Evolutionary conservation across 2,329 filamentous ascomycete genomes (phyloP).

Genomic region (Rhynchosporium graminicola): DNA sequence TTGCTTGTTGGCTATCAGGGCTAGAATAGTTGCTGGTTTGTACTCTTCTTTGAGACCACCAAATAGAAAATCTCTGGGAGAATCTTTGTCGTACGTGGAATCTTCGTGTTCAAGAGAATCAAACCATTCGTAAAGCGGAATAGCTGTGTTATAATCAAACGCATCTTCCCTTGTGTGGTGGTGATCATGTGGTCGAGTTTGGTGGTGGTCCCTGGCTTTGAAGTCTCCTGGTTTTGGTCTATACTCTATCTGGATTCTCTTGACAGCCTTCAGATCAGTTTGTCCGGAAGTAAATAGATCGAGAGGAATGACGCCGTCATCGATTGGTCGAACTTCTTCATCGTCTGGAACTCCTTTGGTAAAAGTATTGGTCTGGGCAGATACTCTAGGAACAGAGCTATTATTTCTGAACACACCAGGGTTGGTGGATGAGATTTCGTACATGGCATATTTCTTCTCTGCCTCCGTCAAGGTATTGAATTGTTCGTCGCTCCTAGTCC

Average conservation of each 20-base stretch:
- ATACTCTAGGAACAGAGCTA: too few species aligned
- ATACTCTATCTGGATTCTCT: constrained; percentile 11
- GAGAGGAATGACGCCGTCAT: constrained; percentile 6
- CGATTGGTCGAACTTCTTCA: not conserved
- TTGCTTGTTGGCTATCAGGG: constrained; percentile 10
- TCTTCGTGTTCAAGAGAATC: not conserved
- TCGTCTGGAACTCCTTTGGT: not conserved
- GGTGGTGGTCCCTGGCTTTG: not conserved
- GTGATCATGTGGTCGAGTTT: not conserved
- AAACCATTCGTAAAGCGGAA: not conserved
- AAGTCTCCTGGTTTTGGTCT: not conserved
- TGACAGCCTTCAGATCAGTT: not conserved
- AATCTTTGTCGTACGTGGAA: not conserved
- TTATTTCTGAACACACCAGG: not conserved
- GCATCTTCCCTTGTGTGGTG: too few species aligned
- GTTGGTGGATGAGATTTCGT: not conserved
- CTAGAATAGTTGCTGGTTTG: constrained; percentile 3
- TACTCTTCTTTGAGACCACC: constrained; percentile 1
- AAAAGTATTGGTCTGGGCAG: not conserved
- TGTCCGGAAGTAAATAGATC: not conserved
- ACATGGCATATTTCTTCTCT: constrained; percentile 7
- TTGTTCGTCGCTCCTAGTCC: not conserved
- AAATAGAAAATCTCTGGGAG: constrained; percentile 4
- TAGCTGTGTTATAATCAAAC: not conserved
- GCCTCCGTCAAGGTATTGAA: not conserved